Conservation (phyloP, 768 basidiomycete genomes). For the Termitomyces sp. region DNA sequence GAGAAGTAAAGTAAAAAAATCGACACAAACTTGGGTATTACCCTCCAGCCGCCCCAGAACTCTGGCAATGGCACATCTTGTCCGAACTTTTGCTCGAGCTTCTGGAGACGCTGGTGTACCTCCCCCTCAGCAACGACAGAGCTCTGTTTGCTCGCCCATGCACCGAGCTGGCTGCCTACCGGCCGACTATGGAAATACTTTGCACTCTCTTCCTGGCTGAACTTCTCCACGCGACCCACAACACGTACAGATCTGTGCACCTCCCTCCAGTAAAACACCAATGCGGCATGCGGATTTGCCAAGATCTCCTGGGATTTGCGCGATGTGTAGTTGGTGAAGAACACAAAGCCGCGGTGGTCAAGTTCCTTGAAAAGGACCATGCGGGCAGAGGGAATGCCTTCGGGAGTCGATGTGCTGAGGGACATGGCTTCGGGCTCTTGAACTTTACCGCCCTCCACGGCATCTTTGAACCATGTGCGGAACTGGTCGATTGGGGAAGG, state of each 20-base stretch:
- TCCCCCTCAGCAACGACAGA: slow-evolving; percentile 68
- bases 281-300: slow-evolving; percentile 71
- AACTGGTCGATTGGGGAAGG: slow-evolving; percentile 82
- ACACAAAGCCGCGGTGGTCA: slow-evolving; percentile 86
- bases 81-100: slow-evolving; percentile 52
- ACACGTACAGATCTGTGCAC: slow-evolving; percentile 76
- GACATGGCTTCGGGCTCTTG: slow-evolving; percentile 89
- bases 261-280: slow-evolving; percentile 92
- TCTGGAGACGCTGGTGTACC: slow-evolving; percentile 54
- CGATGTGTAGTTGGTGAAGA: slow-evolving; percentile 96
- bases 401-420: slow-evolving; percentile 62
- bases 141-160: slow-evolving; percentile 93
- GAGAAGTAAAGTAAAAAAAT: neutral
- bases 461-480: slow-evolving; percentile 76
- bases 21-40: slow-evolving; percentile 74
- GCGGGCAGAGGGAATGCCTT: slow-evolving; percentile 80
- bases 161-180: slow-evolving; percentile 78
- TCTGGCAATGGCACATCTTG: slow-evolving; percentile 71
- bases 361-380: slow-evolving; percentile 90
- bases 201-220: slow-evolving; percentile 65
- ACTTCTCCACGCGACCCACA: slow-evolving; percentile 78
- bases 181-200: slow-evolving; percentile 84
- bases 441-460: slow-evolving; percentile 46
- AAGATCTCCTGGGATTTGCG: slow-evolving; percentile 82
- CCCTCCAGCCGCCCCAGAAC: slow-evolving; percentile 96